Base-by-base conservation (phyloP, 2,329 filamentous ascomycete species). In the Colletotrichum filicis region DNA sequence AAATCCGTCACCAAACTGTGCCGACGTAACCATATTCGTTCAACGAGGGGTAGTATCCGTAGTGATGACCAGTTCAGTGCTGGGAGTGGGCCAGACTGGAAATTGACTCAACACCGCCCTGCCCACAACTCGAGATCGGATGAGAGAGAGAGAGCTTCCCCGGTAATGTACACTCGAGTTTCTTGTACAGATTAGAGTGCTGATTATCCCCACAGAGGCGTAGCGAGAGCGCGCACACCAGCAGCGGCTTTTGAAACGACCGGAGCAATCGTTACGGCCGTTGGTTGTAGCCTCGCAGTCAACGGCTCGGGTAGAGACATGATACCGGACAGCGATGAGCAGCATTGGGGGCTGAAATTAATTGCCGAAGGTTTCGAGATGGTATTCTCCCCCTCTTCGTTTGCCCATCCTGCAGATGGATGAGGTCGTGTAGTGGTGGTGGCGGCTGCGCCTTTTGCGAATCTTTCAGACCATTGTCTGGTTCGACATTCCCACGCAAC, bases 121-220 rank as follows among this genome's bases (percentile, higher is more conserved):
- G 9, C 9, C 28, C 24, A 37, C 37, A 30, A 42, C 11, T 35
- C 22, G 59, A 46, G 46, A 35, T n/a, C 49, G 32, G 46, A 30
- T 49, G 19, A 30, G 42, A 53, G 16, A 30, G 19, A 30, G 42
- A 53, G 16, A 30, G 32, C 55, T 65, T 60, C 30, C 30, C 24
- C 22, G 7, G 22, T 49, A 35, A 26, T 35, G 30, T 57, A 37
- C 60, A 26, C 14, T 37, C 26, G 19, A 62, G 52, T 26, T 52
- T 49, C 32, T 56, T 52, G 56, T 57, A 32, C 60, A 64, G 53
- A 60, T 70, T 56, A 61, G 56, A 66, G 60, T 70, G 70, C 70
- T 73, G 55, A 70, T 73, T 73, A 57, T 73, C 55, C 63, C 55
- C 60, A 73, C 66, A 70, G 59, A 65, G 53, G 66, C 66, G 59